Base-by-base conservation (phyloP, 1,284 basidiomycete genomes). In the Cutaneotrichosporon curvatum region DNA sequence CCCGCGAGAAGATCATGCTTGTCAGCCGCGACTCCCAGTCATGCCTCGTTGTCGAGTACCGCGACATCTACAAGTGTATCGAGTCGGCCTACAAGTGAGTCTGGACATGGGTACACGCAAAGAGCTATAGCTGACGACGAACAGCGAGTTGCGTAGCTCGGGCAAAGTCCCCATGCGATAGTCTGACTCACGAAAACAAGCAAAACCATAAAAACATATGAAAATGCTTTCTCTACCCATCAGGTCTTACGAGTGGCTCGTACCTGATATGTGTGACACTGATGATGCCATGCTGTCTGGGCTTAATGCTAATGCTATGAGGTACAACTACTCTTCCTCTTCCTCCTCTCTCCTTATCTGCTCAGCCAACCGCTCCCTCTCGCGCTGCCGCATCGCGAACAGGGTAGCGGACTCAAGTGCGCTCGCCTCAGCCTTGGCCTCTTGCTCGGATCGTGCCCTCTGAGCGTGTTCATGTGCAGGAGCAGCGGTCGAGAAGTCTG, bases 41-140 rank as follows among this genome's bases (percentile, higher is more conserved):
- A 65, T 97, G 94, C 70, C 76, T 98, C 18, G 89, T 98, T 15
- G 94, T 97, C 35, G 88, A 82, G 65, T 98, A 95, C 72, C 84
- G 86, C 60, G 94, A 98, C 55, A 79, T 95, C 71, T 91, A 87
- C 73, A 72, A 79, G 9, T 91, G 86, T 65, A 78, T 94, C 45
- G 84, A 91, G 50, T 78, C 81, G 11, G 85, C 88, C 1, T 92
- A 89, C 63, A 71, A 63, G 76, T 77, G 60, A 63, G 75, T 70
- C 21, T 23, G 7, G 12, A 8, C 2, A 3, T 11, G 42, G n/a
- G 19, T 20, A 15, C n/a, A n/a, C n/a, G n/a, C n/a, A n/a, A n/a
- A n/a, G n/a, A n/a, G n/a, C n/a, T n/a, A 28, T 28, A 18, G 23
- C 33, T 31, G 28, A 37, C 45, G 4, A 19, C n/a, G n/a, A n/a